A percentile compares a stretch with the other conserved stretches of the same genome.
phyloP scores from a whole-genome alignment of 179 eudicot genomes.

The Monotropa hypopitys region DNA sequence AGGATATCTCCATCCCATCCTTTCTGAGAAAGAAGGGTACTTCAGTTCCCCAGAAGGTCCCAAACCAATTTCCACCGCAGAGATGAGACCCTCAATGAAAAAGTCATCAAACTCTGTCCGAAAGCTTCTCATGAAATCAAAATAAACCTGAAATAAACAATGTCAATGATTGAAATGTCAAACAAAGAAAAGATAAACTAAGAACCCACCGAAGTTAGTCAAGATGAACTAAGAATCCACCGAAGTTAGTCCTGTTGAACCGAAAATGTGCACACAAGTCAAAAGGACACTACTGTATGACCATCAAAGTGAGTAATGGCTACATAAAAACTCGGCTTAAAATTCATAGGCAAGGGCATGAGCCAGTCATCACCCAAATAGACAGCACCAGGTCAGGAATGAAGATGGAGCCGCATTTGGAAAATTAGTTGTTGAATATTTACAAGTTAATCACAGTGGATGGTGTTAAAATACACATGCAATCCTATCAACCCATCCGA shows the following conservation, averaged over 20 bases:
- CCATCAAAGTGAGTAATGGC: not conserved
- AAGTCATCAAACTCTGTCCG: constrained; percentile 56
- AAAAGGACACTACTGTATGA: not conserved
- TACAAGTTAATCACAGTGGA: not conserved
- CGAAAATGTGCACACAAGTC: not conserved
- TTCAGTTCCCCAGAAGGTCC: constrained; percentile 63
- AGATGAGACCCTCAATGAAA: constrained; percentile 36
- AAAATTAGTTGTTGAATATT: not conserved
- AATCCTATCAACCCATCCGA: not conserved
- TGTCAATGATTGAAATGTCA: constrained; percentile 8
- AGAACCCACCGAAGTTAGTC: not conserved
- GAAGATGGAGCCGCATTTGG: not conserved
- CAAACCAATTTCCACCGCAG: constrained; percentile 53
- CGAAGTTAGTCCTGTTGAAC: not conserved
- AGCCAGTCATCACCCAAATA: not conserved
- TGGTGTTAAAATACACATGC: not conserved
- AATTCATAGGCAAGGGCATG: not conserved
- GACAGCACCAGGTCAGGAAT: not conserved
- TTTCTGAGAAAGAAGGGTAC: constrained; percentile 53
- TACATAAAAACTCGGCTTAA: not conserved
- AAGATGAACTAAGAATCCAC: not conserved
- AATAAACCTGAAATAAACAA: constrained; percentile 40
- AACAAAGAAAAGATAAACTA: not conserved
- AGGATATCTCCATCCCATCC: constrained; percentile 62
- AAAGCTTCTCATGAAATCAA: constrained; percentile 74